Base-by-base conservation (phyloP, 306 rosid species). In the Quercus gilva region DNA sequence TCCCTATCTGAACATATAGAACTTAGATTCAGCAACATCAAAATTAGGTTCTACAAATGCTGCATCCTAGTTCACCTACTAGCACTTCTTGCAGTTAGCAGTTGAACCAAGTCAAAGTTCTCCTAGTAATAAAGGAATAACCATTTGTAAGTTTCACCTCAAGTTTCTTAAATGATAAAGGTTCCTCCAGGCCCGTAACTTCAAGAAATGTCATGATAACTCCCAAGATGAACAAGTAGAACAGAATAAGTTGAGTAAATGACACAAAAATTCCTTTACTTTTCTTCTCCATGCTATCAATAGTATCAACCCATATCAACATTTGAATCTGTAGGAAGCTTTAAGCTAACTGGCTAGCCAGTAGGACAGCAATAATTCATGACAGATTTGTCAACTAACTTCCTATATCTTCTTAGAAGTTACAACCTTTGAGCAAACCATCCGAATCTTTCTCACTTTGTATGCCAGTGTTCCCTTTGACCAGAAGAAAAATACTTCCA, bases 41-140 rank as follows among this genome's bases (percentile, higher is more conserved):
- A 92, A 94, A 85, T 81, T 94, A 2, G 97, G 97, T 91, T 94
- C 97, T 59, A 94, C 97, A 77, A 88, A 79, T 21, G 88, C 94
- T 79, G 97, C 97, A 80, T 91, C 98, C 85, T 85, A 94, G 86
- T 85, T 94, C 98, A 45, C 92, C 81, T 56, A 94, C 81, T 60
- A 94, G 87, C 82, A 94, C 97, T 84, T 87, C 86, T 55, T 91
- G 89, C 86, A 92, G 83, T 77, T n/a, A 89, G 76, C 71, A 78
- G 72, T 94, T 97, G 45, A 92, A 94, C 86, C 84, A 90, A 19
- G 97, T 94, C 90, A 94, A 90, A 74, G 90, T 87, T 72, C 91
- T 83, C 89, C 91, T 33, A 31, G 35, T 31, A 4, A 31, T 31
- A 31, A 31, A 4, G 35, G 35, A 31, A 93, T 88, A 87, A 86